Percentiles rank a stretch among this genome's conserved stretches.
Evolutionary conservation across 2,329 filamentous ascomycete species (phyloP).

Genomic region (Paecilomyces sp.): DNA sequence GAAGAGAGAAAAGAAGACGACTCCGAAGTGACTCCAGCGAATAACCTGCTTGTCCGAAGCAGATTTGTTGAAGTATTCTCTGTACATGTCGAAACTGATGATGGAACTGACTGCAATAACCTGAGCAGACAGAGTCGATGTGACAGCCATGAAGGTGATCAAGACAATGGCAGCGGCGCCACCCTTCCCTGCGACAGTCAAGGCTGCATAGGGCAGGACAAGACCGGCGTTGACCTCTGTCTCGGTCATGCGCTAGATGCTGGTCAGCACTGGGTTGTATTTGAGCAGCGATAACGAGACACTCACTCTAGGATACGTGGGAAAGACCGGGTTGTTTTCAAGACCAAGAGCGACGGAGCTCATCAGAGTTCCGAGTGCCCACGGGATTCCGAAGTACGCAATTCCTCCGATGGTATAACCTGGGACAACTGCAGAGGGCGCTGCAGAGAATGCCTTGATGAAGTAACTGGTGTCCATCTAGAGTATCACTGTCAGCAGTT

Average conservation of each 20-base stretch:
- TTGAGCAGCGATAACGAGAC: background rate
- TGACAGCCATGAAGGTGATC: conserved; percentile 37
- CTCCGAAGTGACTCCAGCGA: conserved; percentile 46
- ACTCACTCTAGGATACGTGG: conserved; percentile 44
- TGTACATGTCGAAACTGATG: conserved; percentile 49
- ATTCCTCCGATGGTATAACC: conserved; percentile 48
- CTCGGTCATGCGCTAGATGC: conserved; percentile 26
- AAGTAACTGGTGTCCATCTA: conserved; percentile 49
- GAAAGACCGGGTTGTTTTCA: conserved; percentile 44
- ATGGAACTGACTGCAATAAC: conserved; percentile 50
- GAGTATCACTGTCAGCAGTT: background rate
- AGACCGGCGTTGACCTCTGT: conserved; percentile 30
- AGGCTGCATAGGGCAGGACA: conserved; percentile 32
- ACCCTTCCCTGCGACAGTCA: conserved; percentile 31
- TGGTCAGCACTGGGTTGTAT: background rate
- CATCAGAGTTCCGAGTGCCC: conserved; percentile 47
- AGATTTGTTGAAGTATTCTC: conserved; percentile 41
- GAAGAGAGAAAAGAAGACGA: conserved; percentile 47
- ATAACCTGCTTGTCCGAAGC: conserved; percentile 46
- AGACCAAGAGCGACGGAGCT: conserved; percentile 43
- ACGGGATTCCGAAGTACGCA: conserved; percentile 49
- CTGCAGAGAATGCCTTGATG: conserved; percentile 46
- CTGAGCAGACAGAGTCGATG: conserved; percentile 45
- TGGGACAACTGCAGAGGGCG: conserved; percentile 41
- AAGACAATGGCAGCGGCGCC: conserved; percentile 30